Evolutionary conservation across 2,329 filamentous ascomycete genomes (phyloP).

Genomic region (Fusarium annulatum): DNA sequence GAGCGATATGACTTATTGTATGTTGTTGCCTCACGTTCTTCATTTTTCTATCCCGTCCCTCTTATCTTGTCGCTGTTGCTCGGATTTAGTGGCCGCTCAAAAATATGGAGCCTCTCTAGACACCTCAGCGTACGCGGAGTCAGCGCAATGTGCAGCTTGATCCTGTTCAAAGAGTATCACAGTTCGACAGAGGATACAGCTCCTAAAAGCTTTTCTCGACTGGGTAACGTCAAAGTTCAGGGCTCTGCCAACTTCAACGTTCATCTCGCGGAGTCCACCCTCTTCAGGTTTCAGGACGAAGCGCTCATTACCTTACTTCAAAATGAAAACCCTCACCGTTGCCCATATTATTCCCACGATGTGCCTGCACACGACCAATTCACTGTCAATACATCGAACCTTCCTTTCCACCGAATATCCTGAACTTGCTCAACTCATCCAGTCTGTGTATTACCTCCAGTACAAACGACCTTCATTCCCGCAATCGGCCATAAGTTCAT

Average conservation of each 20-base stretch:
- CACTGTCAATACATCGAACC: not conserved
- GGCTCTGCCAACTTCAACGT: fast-evolving
- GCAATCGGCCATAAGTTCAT: not conserved
- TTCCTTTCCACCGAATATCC: not conserved
- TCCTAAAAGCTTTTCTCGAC: not conserved
- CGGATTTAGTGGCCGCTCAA: too few relatives aligned
- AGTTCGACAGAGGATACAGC: not conserved
- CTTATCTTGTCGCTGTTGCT: not conserved
- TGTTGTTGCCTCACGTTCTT: not conserved
- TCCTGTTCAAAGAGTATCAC: not conserved
- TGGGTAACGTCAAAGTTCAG: not conserved
- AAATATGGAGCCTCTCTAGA: not conserved
- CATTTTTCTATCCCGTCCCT: not conserved
- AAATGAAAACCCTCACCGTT: not conserved
- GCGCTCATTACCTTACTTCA: not conserved
- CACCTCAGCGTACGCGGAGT: not conserved
- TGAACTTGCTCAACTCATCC: not conserved
- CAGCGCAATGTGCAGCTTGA: not conserved
- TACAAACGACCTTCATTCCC: not conserved
- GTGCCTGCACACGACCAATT: not conserved
- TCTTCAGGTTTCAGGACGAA: not conserved
- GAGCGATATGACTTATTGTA: not conserved
- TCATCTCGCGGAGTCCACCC: not conserved
- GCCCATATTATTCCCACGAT: not conserved
- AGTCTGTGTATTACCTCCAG: not conserved